Conservation (phyloP, 495 filamentous ascomycete species). For the Entonaema liquescens region DNA sequence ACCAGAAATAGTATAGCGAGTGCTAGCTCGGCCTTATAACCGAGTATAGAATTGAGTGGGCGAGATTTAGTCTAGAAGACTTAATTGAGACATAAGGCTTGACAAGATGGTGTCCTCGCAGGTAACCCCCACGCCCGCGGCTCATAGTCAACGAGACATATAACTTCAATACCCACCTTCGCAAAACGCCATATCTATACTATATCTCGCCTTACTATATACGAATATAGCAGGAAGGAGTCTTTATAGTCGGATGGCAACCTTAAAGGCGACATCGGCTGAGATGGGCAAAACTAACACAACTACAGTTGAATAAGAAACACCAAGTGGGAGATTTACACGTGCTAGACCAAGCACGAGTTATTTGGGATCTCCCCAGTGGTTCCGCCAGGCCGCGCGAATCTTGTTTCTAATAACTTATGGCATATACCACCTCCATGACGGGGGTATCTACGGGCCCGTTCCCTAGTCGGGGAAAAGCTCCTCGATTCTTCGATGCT, state of each 20-base stretch:
- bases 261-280: background rate
- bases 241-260: background rate
- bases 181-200: background rate
- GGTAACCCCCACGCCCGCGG: background rate
- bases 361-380: background rate
- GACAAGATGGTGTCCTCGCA: background rate
- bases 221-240: background rate
- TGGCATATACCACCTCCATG: background rate
- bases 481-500: background rate
- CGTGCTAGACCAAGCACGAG: background rate
- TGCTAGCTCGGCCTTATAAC: background rate
- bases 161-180: background rate
- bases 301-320: background rate
- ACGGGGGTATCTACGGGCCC: background rate
- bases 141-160: background rate
- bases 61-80: background rate
- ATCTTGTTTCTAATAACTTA: constrained; percentile 1
- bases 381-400: background rate
- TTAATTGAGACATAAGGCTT: background rate
- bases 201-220: background rate
- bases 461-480: constrained; percentile 2
- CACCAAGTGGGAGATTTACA: background rate
- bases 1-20: background rate
- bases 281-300: background rate
- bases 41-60: background rate